Conservation (phyloP, 164 flowering plant species). For the Annona squamosa region DNA sequence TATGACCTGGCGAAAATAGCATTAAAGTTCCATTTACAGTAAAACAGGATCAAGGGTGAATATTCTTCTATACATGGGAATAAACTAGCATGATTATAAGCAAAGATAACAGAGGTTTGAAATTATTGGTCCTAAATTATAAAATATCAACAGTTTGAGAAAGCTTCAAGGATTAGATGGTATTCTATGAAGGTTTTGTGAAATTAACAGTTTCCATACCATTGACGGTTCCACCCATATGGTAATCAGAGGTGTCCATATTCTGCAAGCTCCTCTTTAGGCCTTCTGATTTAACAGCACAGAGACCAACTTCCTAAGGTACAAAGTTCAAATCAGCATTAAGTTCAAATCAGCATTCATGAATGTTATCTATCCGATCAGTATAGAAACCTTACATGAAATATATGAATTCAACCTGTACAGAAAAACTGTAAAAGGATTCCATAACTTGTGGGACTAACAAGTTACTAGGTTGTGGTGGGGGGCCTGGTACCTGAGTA, state of each 20-base stretch:
- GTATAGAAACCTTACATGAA: slow-evolving; percentile 1
- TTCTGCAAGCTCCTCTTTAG: slow-evolving; percentile 67
- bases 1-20: slow-evolving; percentile 43
- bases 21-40: not conserved
- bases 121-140: slow-evolving; percentile 4
- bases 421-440: slow-evolving; percentile 1
- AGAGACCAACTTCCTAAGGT: slow-evolving; percentile 44
- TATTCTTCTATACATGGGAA: not conserved
- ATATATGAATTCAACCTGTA: not conserved
- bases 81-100: not conserved
- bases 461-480: not conserved
- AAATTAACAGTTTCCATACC: slow-evolving; percentile 28
- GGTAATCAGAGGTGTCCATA: slow-evolving; percentile 69
- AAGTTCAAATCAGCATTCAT: slow-evolving; percentile 10
- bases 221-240: slow-evolving; percentile 50
- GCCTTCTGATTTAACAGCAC: slow-evolving; percentile 52
- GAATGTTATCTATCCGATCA: not conserved
- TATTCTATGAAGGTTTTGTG: not conserved
- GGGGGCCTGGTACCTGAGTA: slow-evolving; percentile 33
- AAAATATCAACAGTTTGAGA: slow-evolving; percentile 1
- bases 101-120: not conserved
- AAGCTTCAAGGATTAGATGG: not conserved
- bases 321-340: slow-evolving; percentile 10
- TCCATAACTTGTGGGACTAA: not conserved
- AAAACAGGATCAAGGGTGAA: not conserved